These are phyloP conservation scores for Naegleria lovaniensis DNA, from an alignment of 208 protist genomes.

Conservation along the genomic window DNA sequence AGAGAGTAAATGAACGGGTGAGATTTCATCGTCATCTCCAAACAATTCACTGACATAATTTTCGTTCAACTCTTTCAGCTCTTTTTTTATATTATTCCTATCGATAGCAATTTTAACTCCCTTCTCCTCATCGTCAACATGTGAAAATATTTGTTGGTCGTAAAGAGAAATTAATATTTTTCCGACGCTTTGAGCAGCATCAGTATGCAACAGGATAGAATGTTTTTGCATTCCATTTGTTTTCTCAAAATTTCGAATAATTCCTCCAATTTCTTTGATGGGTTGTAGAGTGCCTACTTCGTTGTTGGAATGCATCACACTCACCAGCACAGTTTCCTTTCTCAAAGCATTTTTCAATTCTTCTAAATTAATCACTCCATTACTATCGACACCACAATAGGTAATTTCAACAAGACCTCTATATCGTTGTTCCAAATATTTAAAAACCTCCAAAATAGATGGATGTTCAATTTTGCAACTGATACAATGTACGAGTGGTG, in stretches of 20 bases:
- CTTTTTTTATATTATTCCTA: not conserved
- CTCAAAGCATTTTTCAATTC: slow-evolving; percentile 32
- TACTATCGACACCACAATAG: slow-evolving; percentile 90
- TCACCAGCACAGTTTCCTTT: slow-evolving; percentile 67
- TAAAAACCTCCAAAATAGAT: slow-evolving; percentile 96
- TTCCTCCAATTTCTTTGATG: slow-evolving; percentile 62
- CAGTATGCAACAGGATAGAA: slow-evolving; percentile 70
- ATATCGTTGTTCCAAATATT: slow-evolving; percentile 74
- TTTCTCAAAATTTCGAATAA: slow-evolving; percentile 61
- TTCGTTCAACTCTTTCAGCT: not conserved
- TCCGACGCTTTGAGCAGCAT: slow-evolving; percentile 56
- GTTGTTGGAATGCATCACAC: slow-evolving; percentile 92
- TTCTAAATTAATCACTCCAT: slow-evolving; percentile 89
- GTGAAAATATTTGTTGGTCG: not conserved
- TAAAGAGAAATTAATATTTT: slow-evolving; percentile 49
- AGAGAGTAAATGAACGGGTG: not conserved
- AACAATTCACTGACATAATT: not conserved
- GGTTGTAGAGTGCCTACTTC: slow-evolving; percentile 82
- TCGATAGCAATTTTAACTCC: not conserved
- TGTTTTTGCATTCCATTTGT: not conserved
- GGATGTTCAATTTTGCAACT: slow-evolving; percentile 97
- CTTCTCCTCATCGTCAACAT: not conserved
- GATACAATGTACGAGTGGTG: slow-evolving; percentile 49
- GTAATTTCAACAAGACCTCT: slow-evolving; percentile 83
- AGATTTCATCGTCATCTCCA: not conserved